Evolutionary conservation across 345 rosid genomes (phyloP).

Genomic region (Cardamine chenopodiifolia): DNA sequence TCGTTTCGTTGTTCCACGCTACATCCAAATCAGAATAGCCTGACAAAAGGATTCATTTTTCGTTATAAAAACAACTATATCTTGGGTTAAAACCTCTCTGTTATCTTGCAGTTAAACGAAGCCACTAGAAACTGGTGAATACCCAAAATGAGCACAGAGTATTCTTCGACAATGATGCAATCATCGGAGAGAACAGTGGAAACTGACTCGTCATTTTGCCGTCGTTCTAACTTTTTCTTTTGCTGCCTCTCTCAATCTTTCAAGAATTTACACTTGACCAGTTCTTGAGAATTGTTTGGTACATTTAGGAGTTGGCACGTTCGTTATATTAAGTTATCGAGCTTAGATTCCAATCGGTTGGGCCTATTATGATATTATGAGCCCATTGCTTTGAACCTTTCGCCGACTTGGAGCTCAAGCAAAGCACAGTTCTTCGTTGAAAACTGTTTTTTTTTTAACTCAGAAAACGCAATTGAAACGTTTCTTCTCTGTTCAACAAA

Average conservation of each 20-base stretch:
- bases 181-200: slow-evolving; percentile 4
- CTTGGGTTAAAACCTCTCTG: background rate
- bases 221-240: background rate
- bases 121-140: slow-evolving; percentile 8
- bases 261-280: background rate
- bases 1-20: slow-evolving; percentile 27
- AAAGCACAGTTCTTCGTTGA: slow-evolving; percentile 30
- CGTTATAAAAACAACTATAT: background rate
- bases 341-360: background rate
- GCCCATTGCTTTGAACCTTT: slow-evolving; percentile 25
- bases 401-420: slow-evolving; percentile 44
- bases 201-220: slow-evolving; percentile 18
- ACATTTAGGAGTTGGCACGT: background rate
- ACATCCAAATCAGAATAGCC: slow-evolving; percentile 4
- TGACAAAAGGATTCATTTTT: background rate
- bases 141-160: slow-evolving; percentile 15
- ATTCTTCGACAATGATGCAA: background rate
- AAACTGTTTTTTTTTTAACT: background rate
- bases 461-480: background rate
- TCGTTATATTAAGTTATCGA: background rate
- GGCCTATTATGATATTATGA: background rate
- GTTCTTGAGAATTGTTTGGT: background rate
- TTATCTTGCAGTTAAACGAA: slow-evolving; percentile 20
- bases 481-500: background rate
- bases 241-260: background rate